A percentile compares a stretch with the other conserved stretches of the same genome.
Conservation (phyloP, 192 early-diverging fungal genomes). For the Piromyces sp. region DNA sequence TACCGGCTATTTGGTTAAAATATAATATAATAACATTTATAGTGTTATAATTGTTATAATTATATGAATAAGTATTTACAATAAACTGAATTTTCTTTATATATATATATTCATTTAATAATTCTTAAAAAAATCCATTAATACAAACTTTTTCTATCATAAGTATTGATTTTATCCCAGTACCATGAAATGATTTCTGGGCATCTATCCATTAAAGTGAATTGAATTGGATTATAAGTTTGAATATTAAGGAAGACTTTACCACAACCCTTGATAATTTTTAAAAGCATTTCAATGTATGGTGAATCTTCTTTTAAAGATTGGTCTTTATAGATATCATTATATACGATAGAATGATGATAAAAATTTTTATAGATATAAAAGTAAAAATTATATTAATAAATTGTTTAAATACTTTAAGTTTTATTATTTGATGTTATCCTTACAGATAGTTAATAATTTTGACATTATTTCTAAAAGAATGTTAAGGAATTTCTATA, state of each 20-base stretch:
- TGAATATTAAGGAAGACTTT: neutral
- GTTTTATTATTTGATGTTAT: too few species aligned
- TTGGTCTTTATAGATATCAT: too few species aligned
- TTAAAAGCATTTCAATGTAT: neutral
- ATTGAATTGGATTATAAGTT: neutral
- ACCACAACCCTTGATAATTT: neutral
- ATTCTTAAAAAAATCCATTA: too few species aligned
- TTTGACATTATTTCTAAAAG: neutral
- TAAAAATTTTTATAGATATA: too few species aligned
- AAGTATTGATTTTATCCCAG: neutral
- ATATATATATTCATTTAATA: too few species aligned
- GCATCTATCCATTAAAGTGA: neutral
- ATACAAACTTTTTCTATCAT: conserved; percentile 1
- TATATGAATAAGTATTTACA: too few species aligned
- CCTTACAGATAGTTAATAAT: neutral
- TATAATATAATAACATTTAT: too few species aligned
- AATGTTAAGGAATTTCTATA: neutral
- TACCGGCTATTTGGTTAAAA: neutral
- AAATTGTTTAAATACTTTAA: too few species aligned
- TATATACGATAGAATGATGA: too few species aligned
- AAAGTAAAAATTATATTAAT: too few species aligned
- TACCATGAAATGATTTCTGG: neutral
- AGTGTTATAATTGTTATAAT: too few species aligned
- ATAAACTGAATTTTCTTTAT: too few species aligned
- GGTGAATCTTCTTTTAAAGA: neutral